Percentiles rank a stretch among this genome's conserved stretches.
These are phyloP conservation scores for Plantago ovata DNA, from an alignment of 257 asterid species.

Conservation along the genomic window DNA sequence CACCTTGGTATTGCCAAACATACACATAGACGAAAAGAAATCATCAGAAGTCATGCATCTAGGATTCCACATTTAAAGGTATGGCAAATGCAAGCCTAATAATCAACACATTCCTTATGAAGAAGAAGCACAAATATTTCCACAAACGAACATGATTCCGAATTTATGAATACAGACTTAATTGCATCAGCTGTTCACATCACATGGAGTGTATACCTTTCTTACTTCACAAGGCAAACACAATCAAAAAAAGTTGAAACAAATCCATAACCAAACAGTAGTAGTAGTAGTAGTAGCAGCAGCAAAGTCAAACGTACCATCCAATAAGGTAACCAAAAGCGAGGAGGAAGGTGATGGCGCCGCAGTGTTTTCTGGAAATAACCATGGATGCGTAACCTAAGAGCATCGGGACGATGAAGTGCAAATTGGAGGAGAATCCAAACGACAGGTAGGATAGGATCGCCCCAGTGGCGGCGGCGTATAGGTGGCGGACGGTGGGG, in stretches of 20 bases:
- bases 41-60: background rate
- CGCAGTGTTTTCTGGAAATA: constrained; percentile 56
- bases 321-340: constrained; percentile 97
- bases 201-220: too few relatives aligned
- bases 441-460: constrained; percentile 68
- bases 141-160: too few relatives aligned
- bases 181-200: too few relatives aligned
- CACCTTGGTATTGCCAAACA: too few relatives aligned
- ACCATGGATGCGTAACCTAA: constrained; percentile 85
- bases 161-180: too few relatives aligned
- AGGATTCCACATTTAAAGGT: background rate
- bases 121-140: too few relatives aligned
- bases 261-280: background rate
- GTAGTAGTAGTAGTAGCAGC: background rate
- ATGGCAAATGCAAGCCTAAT: too few relatives aligned
- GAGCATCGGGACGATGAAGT: constrained; percentile 80
- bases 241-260: too few relatives aligned
- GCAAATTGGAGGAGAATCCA: constrained; percentile 91
- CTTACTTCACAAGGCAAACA: too few relatives aligned
- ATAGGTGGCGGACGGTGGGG: constrained; percentile 65
- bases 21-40: too few relatives aligned
- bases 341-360: constrained; percentile 61
- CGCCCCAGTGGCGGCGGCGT: constrained; percentile 80
- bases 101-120: too few relatives aligned
- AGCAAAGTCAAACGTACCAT: constrained; percentile 44